These are phyloP conservation scores for Pleurotus platypus DNA, from an alignment of 768 basidiomycete species.

Conservation along the genomic window DNA sequence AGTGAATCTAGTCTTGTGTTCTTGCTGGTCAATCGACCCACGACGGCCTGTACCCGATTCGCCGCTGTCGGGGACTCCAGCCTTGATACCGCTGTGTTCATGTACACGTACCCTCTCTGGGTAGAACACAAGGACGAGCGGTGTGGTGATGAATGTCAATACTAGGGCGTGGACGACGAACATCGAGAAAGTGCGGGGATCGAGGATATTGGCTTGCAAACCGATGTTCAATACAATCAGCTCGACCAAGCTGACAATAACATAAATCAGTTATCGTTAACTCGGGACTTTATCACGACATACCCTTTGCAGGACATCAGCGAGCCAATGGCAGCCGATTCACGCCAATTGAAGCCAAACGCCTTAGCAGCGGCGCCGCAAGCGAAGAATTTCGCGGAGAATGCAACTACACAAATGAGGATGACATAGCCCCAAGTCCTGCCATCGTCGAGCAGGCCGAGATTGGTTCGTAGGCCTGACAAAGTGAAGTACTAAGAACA, in stretches of 20 bases:
- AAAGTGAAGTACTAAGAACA: constrained; percentile 66
- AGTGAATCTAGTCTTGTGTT: constrained; percentile 57
- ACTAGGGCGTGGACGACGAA: constrained; percentile 79
- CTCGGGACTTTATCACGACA: constrained; percentile 15
- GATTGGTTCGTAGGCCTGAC: constrained; percentile 77
- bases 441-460: constrained; percentile 73
- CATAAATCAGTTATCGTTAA: not conserved
- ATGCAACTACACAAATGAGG: constrained; percentile 71
- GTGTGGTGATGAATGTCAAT: constrained; percentile 82
- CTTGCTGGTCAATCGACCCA: constrained; percentile 24
- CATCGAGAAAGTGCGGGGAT: constrained; percentile 78
- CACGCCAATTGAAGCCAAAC: constrained; percentile 69
- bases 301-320: constrained; percentile 92
- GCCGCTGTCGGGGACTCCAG: constrained; percentile 15
- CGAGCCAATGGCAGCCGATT: constrained; percentile 77
- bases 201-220: constrained; percentile 59
- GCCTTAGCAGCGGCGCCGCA: constrained; percentile 58
- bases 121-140: constrained; percentile 75
- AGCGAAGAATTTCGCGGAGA: constrained; percentile 74
- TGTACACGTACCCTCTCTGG: constrained; percentile 55
- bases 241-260: constrained; percentile 58
- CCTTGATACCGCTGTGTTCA: constrained; percentile 16
- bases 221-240: constrained; percentile 92
- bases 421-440: constrained; percentile 81
- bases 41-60: constrained; percentile 15